Percentiles rank a stretch among this genome's conserved stretches.
These are phyloP conservation scores for Crinitomyces ghanaensis DNA, from an alignment of 805 yeast genomes.

Conservation along the genomic window DNA sequence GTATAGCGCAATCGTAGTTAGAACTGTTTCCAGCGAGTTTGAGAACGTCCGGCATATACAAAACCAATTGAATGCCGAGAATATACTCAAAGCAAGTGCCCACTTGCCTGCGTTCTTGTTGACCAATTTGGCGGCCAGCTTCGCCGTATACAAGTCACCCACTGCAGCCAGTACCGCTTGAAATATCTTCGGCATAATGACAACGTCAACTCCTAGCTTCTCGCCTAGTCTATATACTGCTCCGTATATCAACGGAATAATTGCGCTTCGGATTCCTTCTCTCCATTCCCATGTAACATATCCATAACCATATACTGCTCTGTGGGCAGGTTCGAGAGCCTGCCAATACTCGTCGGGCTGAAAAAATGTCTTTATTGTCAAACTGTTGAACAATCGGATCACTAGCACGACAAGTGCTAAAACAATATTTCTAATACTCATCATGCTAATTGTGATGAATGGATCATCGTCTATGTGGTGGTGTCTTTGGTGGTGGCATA, in stretches of 20 bases:
- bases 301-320: constrained; percentile 65
- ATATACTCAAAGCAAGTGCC: constrained; percentile 40
- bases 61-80: constrained; percentile 74
- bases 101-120: constrained; percentile 18
- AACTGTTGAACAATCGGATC: constrained; percentile 50
- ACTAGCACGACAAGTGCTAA: constrained; percentile 21
- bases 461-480: too few relatives aligned
- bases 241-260: constrained; percentile 68
- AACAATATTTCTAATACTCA: not conserved
- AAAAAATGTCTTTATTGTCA: constrained; percentile 61
- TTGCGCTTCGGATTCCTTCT: constrained; percentile 57
- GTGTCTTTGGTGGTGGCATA: too few relatives aligned
- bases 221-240: constrained; percentile 30
- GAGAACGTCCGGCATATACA: constrained; percentile 74
- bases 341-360: constrained; percentile 98
- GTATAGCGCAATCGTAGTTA: constrained; percentile 55
- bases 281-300: constrained; percentile 93
- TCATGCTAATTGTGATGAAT: too few relatives aligned
- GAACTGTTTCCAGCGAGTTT: constrained; percentile 64
- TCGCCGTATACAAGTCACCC: constrained; percentile 54
- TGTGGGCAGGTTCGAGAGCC: constrained; percentile 84
- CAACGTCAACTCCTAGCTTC: constrained; percentile 25
- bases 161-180: constrained; percentile 61
- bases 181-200: constrained; percentile 48
- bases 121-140: constrained; percentile 31